Evolutionary conservation across 148 eudicot genomes (phyloP), one percentile per base, ranked within the genome.

Genomic region (Heliamphora exappendiculata): DNA sequence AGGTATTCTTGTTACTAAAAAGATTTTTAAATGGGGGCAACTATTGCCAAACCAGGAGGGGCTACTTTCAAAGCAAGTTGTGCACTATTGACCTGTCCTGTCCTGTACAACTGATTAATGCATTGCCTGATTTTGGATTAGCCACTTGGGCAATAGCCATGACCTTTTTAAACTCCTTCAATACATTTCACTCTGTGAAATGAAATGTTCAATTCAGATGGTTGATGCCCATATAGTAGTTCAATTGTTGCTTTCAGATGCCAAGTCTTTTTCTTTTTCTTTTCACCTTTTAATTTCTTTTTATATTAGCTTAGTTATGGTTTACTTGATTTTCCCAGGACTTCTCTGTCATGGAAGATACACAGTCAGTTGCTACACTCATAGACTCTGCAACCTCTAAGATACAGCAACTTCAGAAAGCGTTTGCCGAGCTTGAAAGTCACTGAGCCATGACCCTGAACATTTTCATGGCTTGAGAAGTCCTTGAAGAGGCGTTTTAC

Each of bases 341-440:
- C 58, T 50, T 74, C 50, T 78, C 76, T 64, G 70, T 76, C 77
- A 96, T 96, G 99, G 99, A 94, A 80, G 92, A 88, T 67, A 81
- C 88, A 63, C 79, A 82, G 57, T 88, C 93, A 77, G 93, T 88
- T 81, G 83, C 91, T 67, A 80, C 79, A 29, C 85, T 93, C 57
- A 78, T 96, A 77, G 97, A 91, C 76, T 91, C 97, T 59, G 87
- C 99, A n/a, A 81, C 91, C 78, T 90, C 99, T 29, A 96, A 93
- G 88, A 89, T 96, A 79, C 95, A 93, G 65, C 99, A 91, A 78
- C 98, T 93, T 79, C 99, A 96, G 88, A 93, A 93, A 83, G 98
- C 99, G 80, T 96, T 96, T 84, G 91, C 98, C 71, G 99, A 96
- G 86, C 98, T 96, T 50, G 97, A 93, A 90, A 91, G 97, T 80